Base-by-base conservation (phyloP, 2,329 filamentous ascomycete species). In the Xylariaceae sp. region DNA sequence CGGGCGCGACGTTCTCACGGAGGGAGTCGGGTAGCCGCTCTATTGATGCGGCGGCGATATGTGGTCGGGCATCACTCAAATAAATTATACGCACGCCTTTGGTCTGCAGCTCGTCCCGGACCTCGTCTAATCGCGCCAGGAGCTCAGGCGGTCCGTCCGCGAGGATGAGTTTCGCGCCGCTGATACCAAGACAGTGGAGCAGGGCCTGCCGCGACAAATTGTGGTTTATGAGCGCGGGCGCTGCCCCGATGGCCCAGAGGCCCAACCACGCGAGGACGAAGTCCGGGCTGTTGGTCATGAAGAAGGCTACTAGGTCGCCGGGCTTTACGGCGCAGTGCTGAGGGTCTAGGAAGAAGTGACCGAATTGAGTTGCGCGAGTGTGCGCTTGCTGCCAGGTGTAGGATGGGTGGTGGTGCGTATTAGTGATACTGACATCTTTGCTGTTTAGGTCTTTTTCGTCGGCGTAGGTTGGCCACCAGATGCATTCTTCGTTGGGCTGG, bases 211-310 rank as follows among this genome's bases (percentile, higher is more conserved):
- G 80, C 6, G 75, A 71, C 6, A 88, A 67, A 57, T 88, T 83
- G 60, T 83, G 80, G 61, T 88, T 88, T 61, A 88, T 83, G 64
- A 85, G 75, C 1, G 85, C 83, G 0, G 85, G 85, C 0, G 81
- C 82, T 12, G 80, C 80, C 3, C 85, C 85, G 44, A 88, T 77
- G 8, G 79, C 75, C 72, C 78, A 77, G 3, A 83, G 66, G 0
- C 77, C 84, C 33, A 87, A 59, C 78, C 83, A 85, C 3, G 76
- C 75, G 39, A 85, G 78, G 7, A 85, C 56, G 54, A 87, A 86
- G 44, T 88, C 82, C 0, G 80, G 74, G 12, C 79, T 77, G 62
- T 88, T 88, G 56, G 73, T 75, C 63, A 87, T 76, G 63, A 83
- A 86, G 48, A 88, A 71, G 3, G 75, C 79, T 1, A 87, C 81